phyloP scores from a whole-genome alignment of 163 green algal species.

The Botryococcus braunii region DNA sequence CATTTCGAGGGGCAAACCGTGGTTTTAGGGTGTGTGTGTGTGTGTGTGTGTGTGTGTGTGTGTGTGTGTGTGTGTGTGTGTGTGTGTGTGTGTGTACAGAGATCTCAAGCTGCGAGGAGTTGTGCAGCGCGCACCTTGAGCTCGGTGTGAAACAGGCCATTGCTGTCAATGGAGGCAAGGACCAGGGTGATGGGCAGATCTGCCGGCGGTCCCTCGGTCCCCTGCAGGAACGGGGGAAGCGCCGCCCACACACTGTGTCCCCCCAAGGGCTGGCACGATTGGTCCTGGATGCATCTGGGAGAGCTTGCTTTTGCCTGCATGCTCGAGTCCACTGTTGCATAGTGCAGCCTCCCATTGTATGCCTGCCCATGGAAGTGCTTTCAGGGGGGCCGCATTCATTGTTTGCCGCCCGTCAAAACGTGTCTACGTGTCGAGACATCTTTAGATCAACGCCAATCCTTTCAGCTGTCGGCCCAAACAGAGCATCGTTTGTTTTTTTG shows the following conservation, averaged over 20 bases:
- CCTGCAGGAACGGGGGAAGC: slow-evolving; percentile 39
- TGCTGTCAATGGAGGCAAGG: slow-evolving; percentile 45
- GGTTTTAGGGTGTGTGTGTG: too few relatives aligned
- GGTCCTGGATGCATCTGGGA: slow-evolving; percentile 19
- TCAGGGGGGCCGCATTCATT: too few relatives aligned
- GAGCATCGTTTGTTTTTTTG: too few relatives aligned
- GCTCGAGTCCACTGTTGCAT: slow-evolving; percentile 10
- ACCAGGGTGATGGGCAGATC: slow-evolving; percentile 42
- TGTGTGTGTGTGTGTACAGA: too few relatives aligned
- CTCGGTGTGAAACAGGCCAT: slow-evolving; percentile 55
- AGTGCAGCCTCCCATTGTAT: slow-evolving; percentile 12
- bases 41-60: too few relatives aligned
- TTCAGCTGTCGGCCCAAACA: too few relatives aligned
- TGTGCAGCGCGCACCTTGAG: slow-evolving; percentile 19
- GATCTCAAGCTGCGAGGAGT: neutral
- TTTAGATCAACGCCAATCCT: too few relatives aligned
- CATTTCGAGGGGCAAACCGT: too few relatives aligned
- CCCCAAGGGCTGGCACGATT: slow-evolving; percentile 57
- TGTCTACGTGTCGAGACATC: too few relatives aligned
- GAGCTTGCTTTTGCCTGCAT: slow-evolving; percentile 33
- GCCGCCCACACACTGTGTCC: slow-evolving; percentile 62
- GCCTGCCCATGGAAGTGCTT: slow-evolving; percentile 10
- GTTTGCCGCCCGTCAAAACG: too few relatives aligned
- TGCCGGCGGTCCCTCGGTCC: neutral
- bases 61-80: neutral